Base-by-base conservation (phyloP, 495 filamentous ascomycete species). In the Cercophora samala region DNA sequence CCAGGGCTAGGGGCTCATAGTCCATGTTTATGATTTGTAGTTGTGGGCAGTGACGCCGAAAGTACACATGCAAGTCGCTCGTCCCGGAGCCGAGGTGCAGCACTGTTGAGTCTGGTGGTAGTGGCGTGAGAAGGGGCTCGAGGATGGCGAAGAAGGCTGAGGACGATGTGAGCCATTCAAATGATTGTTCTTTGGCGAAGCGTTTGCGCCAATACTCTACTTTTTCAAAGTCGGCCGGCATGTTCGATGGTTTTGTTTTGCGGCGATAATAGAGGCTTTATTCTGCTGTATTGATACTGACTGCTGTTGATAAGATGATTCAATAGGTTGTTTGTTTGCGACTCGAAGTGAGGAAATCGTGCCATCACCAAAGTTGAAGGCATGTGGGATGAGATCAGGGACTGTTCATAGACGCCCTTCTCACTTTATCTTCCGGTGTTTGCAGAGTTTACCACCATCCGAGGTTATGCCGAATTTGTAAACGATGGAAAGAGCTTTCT, bases 21-120 rank as follows among this genome's bases (percentile, higher is more conserved):
- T 82, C 80, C 58, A 77, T 66, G 56, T 82, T 81, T 2, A 76
- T 79, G 54, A 82, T 70, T 67, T 79, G 37, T 17, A 3, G 52
- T 6, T 54, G 76, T 78, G 4, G 76, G 76, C 11, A 53, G 59
- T 5, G 23, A 32, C 37, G 37, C 4, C 78, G 75, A 8, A 82
- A 68, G 58, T 71, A 71, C 53, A 69, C 74, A 21, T 81, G 79
- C 32, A 82, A 55, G 52, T 82, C 78, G 66, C 79, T 81, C 0
- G 79, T 82, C 19, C 80, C 80, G 8, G 70, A 75, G 42, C 80
- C 80, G 4, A 81, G 29, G 23, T 82, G 76, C 3, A 82, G 73
- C 37, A 82, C 77, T 22, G 25, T 25, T 46, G 32, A n/a, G 61
- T 52, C 0, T 59, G 62, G 3, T 60, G 19, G 60, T 1, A 71